A percentile compares a stretch with the other conserved stretches of the same genome.
These are phyloP conservation scores for Calocera viscosa DNA, from an alignment of 768 basidiomycete genomes.

Conservation along the genomic window DNA sequence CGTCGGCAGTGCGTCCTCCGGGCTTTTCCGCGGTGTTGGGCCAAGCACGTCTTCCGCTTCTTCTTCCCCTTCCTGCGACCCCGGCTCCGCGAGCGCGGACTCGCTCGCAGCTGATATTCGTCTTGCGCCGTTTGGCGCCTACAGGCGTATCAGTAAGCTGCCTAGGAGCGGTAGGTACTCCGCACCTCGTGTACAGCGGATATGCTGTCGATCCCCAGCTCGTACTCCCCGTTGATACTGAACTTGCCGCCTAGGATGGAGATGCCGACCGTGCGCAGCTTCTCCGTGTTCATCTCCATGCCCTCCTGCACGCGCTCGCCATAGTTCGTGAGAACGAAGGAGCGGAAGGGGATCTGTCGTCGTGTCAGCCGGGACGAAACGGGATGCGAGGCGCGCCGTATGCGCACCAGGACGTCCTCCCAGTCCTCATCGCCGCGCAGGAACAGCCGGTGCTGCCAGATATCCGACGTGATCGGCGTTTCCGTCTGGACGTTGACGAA, in stretches of 20 bases:
- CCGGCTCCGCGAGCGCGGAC: too few species aligned
- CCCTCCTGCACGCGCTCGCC: conserved; percentile 31
- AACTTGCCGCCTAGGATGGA: conserved; percentile 78
- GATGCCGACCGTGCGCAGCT: conserved; percentile 70
- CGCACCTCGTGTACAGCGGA: conserved; percentile 58
- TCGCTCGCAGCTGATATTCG: too few species aligned
- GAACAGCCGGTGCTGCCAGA: conserved; percentile 93
- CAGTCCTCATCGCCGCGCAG: conserved; percentile 54
- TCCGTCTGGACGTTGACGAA: conserved; percentile 90
- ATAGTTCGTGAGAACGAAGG: conserved; percentile 35
- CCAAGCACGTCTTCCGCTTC: too few species aligned
- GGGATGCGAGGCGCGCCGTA: conserved; percentile 13
- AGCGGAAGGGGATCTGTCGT: conserved; percentile 61
- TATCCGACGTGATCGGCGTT: conserved; percentile 52
- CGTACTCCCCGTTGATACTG: conserved; percentile 59
- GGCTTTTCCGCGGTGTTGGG: too few species aligned
- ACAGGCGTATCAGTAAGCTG: neutral
- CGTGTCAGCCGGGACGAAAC: conserved; percentile 17
- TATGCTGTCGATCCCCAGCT: conserved; percentile 71
- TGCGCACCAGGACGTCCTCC: conserved; percentile 69
- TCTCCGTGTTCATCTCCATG: conserved; percentile 62
- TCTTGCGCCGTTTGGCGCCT: too few species aligned
- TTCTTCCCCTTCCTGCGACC: too few species aligned
- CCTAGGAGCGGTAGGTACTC: neutral
- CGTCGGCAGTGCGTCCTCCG: too few species aligned